Evolutionary conservation across 2,329 filamentous ascomycete species (phyloP).

Genomic region (Cladophialophora exuberans): DNA sequence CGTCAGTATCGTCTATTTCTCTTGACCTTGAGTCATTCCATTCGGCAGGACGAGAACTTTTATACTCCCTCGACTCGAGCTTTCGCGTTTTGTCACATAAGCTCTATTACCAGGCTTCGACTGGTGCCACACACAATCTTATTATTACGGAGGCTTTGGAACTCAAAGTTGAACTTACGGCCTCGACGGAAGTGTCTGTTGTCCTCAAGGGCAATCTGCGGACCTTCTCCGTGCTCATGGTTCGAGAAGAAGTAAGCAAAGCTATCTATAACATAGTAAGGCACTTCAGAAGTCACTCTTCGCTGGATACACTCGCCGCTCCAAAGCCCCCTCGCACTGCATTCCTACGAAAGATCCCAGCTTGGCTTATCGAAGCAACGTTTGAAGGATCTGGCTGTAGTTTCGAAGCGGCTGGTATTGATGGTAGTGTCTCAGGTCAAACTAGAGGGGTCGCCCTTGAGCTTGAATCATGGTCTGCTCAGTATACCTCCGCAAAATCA

Average conservation of each 20-base stretch:
- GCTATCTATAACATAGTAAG: slow-evolving; percentile 89
- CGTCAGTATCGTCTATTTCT: slow-evolving; percentile 89
- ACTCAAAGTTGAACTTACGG: slow-evolving; percentile 80
- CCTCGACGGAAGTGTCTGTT: slow-evolving; percentile 82
- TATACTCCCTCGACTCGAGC: slow-evolving; percentile 83
- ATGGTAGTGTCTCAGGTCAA: slow-evolving; percentile 78
- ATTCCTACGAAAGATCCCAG: slow-evolving; percentile 75
- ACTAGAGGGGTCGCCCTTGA: slow-evolving; percentile 83
- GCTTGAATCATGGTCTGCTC: slow-evolving; percentile 81
- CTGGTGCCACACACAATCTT: slow-evolving; percentile 80
- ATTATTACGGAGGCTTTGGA: slow-evolving; percentile 87
- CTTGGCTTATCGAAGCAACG: slow-evolving; percentile 82
- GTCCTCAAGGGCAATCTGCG: slow-evolving; percentile 78
- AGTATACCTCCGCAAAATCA: slow-evolving; percentile 82
- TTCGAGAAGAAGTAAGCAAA: slow-evolving; percentile 88
- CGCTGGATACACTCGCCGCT: slow-evolving; percentile 59
- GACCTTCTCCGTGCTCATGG: slow-evolving; percentile 85
- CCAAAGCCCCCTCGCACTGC: slow-evolving; percentile 47
- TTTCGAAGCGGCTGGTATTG: slow-evolving; percentile 85
- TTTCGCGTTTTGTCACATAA: slow-evolving; percentile 83
- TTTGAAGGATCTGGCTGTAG: slow-evolving; percentile 88
- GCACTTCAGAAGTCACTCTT: slow-evolving; percentile 73
- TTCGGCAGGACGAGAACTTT: slow-evolving; percentile 76
- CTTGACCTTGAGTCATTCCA: slow-evolving; percentile 96
- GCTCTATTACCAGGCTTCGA: slow-evolving; percentile 90